These are phyloP conservation scores for Epichloe hybrida DNA, from an alignment of 2,329 filamentous ascomycete species.

Conservation along the genomic window DNA sequence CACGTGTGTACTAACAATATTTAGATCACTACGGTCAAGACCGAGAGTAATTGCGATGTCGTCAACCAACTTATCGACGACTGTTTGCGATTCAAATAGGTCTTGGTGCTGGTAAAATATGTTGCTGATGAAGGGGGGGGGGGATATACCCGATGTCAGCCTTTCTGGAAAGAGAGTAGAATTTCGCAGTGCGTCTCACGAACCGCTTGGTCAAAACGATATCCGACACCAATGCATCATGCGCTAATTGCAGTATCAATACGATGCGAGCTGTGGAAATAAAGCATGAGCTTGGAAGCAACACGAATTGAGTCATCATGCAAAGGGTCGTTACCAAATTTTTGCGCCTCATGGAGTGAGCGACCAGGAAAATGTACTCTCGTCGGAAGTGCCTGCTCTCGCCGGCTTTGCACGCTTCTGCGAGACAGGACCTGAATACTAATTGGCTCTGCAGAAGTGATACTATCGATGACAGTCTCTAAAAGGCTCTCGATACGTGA, in stretches of 20 bases:
- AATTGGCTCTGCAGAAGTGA: slow-evolving; percentile 14
- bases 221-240: slow-evolving; percentile 42
- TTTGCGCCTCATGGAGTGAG: slow-evolving; percentile 31
- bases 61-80: slow-evolving; percentile 61
- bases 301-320: background rate
- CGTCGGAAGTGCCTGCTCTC: background rate
- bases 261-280: slow-evolving; percentile 36
- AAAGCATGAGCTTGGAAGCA: background rate
- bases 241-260: slow-evolving; percentile 44
- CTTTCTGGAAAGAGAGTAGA: background rate
- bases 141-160: background rate
- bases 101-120: slow-evolving; percentile 67
- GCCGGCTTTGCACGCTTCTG: slow-evolving; percentile 7
- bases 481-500: slow-evolving; percentile 23
- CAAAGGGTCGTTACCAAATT: slow-evolving; percentile 29
- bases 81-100: slow-evolving; percentile 54
- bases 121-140: slow-evolving; percentile 35
- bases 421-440: slow-evolving; percentile 15
- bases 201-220: slow-evolving; percentile 49
- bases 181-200: slow-evolving; percentile 3
- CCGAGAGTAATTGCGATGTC: slow-evolving; percentile 59
- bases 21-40: slow-evolving; percentile 49
- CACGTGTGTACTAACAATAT: slow-evolving; percentile 43
- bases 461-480: slow-evolving; percentile 15
- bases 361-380: slow-evolving; percentile 33